These are phyloP conservation scores for Pythium monospermum DNA, from an alignment of 352 stramenopile species.

Conservation along the genomic window DNA sequence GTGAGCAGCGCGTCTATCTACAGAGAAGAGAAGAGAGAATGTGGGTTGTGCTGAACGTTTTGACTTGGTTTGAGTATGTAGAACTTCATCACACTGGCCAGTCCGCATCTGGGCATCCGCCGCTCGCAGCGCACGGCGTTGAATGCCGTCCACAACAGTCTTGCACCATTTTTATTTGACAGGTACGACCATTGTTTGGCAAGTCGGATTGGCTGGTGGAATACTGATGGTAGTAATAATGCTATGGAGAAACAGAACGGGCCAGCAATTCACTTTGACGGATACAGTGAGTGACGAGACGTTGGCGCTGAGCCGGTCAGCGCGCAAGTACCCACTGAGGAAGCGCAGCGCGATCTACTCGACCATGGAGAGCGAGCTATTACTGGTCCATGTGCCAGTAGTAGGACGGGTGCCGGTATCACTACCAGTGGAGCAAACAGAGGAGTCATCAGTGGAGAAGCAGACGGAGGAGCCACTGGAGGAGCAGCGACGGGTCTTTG, in stretches of 20 bases:
- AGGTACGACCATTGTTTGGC: too few relatives aligned
- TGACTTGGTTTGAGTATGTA: too few relatives aligned
- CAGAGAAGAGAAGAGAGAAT: background rate
- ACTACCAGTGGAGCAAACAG: too few relatives aligned
- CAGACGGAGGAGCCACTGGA: too few relatives aligned
- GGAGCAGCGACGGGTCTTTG: too few relatives aligned
- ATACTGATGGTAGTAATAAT: background rate
- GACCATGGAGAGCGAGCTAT: slow-evolving; percentile 7
- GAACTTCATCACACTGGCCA: slow-evolving; percentile 80
- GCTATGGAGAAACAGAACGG: slow-evolving; percentile 29
- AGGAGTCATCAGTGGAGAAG: too few relatives aligned
- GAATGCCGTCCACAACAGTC: slow-evolving; percentile 63
- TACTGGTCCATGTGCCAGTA: background rate
- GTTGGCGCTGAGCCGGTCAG: slow-evolving; percentile 29
- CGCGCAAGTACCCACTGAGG: slow-evolving; percentile 7
- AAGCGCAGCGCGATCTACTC: slow-evolving; percentile 1
- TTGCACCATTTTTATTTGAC: slow-evolving; percentile 67
- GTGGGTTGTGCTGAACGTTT: background rate
- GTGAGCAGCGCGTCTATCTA: slow-evolving; percentile 22
- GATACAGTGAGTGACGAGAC: slow-evolving; percentile 50
- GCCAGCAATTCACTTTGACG: slow-evolving; percentile 52
- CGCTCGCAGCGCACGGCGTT: slow-evolving; percentile 46
- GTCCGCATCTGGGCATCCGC: slow-evolving; percentile 72
- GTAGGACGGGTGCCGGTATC: background rate
- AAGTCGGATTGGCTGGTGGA: background rate